A percentile compares a stretch with the other conserved stretches of the same genome.
Conservation (phyloP, 805 yeast species). For the Teunomyces aglyptinius region DNA sequence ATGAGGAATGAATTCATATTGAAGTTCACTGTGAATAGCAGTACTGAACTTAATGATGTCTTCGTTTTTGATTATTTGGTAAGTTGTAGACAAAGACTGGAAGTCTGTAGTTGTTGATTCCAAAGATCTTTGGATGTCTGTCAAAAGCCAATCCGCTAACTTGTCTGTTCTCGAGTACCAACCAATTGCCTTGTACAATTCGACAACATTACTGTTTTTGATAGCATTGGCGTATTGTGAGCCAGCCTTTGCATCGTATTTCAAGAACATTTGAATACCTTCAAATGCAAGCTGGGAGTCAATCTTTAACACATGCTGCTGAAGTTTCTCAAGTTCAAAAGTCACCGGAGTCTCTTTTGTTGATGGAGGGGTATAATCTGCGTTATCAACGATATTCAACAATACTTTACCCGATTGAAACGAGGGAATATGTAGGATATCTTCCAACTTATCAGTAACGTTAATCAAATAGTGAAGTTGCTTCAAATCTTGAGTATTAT, state of each 20-base stretch:
- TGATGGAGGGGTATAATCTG: conserved; percentile 36
- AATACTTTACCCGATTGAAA: conserved; percentile 19
- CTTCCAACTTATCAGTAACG: conserved; percentile 21
- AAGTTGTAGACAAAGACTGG: conserved; percentile 14
- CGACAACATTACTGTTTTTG: conserved; percentile 36
- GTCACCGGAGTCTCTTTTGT: conserved; percentile 28
- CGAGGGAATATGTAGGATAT: conserved; percentile 7
- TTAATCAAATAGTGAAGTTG: conserved; percentile 21
- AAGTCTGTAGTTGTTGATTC: conserved; percentile 13
- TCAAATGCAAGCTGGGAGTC: conserved; percentile 23
- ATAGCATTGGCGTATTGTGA: conserved; percentile 27
- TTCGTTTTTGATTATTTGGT: conserved; percentile 19
- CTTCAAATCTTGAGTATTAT: conserved; percentile 10
- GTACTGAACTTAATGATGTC: conserved; percentile 29
- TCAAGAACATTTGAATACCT: conserved; percentile 31
- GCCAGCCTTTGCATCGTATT: conserved; percentile 32
- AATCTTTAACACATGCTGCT: conserved; percentile 30
- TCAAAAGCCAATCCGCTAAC: conserved; percentile 21
- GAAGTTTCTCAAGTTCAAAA: conserved; percentile 13
- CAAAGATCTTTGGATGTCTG: conserved; percentile 13
- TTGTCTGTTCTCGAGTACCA: conserved; percentile 25
- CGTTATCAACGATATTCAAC: conserved; percentile 38
- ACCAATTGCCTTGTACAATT: conserved; percentile 28
- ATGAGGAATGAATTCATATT: conserved; percentile 30
- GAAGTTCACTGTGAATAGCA: conserved; percentile 36